A percentile compares a stretch with the other conserved stretches of the same genome.
These are phyloP conservation scores for Pseudonectria buxi DNA, from an alignment of 2,329 filamentous ascomycete genomes.

Conservation along the genomic window DNA sequence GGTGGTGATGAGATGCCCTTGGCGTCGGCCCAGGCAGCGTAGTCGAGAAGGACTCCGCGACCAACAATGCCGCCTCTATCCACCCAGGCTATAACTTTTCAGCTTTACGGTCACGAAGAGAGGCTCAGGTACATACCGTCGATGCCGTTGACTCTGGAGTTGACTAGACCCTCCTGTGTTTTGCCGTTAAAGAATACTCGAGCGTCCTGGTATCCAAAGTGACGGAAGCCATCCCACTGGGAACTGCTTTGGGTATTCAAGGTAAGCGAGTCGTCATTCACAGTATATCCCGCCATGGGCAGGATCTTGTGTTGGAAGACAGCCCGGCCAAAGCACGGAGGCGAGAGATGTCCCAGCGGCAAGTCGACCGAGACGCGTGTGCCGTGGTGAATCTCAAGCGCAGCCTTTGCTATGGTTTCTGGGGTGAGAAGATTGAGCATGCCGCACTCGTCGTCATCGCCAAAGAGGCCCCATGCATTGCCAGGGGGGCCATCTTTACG, in stretches of 20 bases:
- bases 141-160: conserved; percentile 21
- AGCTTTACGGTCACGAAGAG: neutral
- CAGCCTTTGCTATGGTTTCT: conserved; percentile 16
- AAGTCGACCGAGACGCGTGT: conserved; percentile 28
- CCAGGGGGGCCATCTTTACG: conserved; percentile 41
- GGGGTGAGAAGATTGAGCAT: conserved; percentile 48
- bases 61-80: conserved; percentile 40
- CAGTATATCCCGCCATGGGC: conserved; percentile 20
- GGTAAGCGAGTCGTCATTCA: conserved; percentile 27
- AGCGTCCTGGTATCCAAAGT: conserved; percentile 33
- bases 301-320: conserved; percentile 24
- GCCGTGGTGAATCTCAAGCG: conserved; percentile 24
- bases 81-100: conserved; percentile 14
- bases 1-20: conserved; percentile 30
- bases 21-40: conserved; percentile 36
- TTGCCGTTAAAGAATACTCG: conserved; percentile 27
- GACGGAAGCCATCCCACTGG: conserved; percentile 34
- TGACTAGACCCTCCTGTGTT: conserved; percentile 38
- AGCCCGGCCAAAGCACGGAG: conserved; percentile 27
- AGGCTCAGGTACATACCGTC: conserved; percentile 16
- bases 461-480: conserved; percentile 52
- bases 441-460: conserved; percentile 43
- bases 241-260: conserved; percentile 33
- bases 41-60: conserved; percentile 47
- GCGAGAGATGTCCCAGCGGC: conserved; percentile 25